phyloP scores from a whole-genome alignment of 164 flowering plant genomes.

The Macadamia integrifolia region DNA sequence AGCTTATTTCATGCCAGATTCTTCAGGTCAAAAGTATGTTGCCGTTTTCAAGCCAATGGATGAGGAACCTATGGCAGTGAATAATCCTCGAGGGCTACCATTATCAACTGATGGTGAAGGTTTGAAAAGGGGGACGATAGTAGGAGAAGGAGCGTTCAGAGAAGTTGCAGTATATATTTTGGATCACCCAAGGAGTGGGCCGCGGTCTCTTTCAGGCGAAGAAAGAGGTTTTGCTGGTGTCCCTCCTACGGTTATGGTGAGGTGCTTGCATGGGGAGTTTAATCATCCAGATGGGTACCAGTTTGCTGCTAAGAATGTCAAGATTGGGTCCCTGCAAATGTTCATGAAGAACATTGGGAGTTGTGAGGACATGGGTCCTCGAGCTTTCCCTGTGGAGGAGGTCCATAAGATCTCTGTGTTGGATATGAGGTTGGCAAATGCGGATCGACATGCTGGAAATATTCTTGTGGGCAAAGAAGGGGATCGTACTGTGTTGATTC shows the following conservation, averaged over 20 bases:
- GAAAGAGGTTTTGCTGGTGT: conserved; percentile 68
- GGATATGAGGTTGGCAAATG: conserved; percentile 75
- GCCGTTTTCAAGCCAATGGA: conserved; percentile 73
- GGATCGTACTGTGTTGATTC: conserved; percentile 46
- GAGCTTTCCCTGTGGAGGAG: conserved; percentile 61
- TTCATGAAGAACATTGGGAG: conserved; percentile 62
- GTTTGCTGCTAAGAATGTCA: conserved; percentile 22
- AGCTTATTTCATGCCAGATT: conserved; percentile 63
- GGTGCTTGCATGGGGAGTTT: conserved; percentile 56
- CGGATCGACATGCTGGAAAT: conserved; percentile 82
- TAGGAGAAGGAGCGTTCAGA: conserved; percentile 74
- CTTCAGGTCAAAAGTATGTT: conserved; percentile 32
- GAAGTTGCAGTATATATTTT: conserved; percentile 74
- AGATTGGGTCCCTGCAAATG: conserved; percentile 74
- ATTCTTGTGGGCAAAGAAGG: conserved; percentile 46
- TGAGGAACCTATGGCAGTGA: conserved; percentile 74
- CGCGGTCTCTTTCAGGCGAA: conserved; percentile 19
- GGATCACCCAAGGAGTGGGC: conserved; percentile 64
- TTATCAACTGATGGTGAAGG: conserved; percentile 62
- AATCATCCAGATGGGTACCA: conserved; percentile 53
- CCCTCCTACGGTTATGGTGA: conserved; percentile 59
- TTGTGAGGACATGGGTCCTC: conserved; percentile 81
- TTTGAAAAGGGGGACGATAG: conserved; percentile 68
- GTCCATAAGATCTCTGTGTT: conserved; percentile 73
- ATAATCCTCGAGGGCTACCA: conserved; percentile 65